phyloP scores from a whole-genome alignment of 257 asterid species.

The Salvia hispanica region DNA sequence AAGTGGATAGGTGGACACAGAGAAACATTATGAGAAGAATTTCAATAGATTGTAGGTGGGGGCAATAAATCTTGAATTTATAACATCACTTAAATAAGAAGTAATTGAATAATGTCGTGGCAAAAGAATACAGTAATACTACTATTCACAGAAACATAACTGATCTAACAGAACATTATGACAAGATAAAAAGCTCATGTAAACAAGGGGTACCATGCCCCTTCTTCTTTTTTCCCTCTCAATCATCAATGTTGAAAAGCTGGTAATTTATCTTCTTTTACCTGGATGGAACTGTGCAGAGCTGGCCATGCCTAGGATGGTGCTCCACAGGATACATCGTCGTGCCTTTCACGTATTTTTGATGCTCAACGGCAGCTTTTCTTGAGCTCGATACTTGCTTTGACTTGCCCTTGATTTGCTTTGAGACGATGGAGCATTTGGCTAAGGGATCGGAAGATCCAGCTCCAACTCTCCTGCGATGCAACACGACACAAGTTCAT shows the following conservation, averaged over 20 bases:
- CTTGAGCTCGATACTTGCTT: slow-evolving; percentile 34
- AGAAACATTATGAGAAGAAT: too few relatives aligned
- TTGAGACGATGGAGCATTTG: slow-evolving; percentile 65
- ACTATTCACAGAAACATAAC: too few relatives aligned
- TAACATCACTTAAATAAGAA: too few relatives aligned
- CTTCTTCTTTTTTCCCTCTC: not conserved
- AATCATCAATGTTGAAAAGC: slow-evolving; percentile 4
- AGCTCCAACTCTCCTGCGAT: slow-evolving; percentile 72
- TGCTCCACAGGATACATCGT: slow-evolving; percentile 89
- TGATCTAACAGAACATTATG: too few relatives aligned
- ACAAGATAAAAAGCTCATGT: too few relatives aligned
- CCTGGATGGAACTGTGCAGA: slow-evolving; percentile 65
- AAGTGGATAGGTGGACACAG: not conserved
- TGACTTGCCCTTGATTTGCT: slow-evolving; percentile 46
- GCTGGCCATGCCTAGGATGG: slow-evolving; percentile 74
- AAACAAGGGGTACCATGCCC: slow-evolving; percentile 4
- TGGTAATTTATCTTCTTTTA: slow-evolving; percentile 16
- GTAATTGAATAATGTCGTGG: too few relatives aligned
- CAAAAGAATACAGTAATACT: too few relatives aligned
- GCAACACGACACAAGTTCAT: not conserved
- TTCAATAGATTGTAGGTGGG: too few relatives aligned
- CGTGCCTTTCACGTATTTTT: slow-evolving; percentile 57
- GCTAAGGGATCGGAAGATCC: slow-evolving; percentile 73
- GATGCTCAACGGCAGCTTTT: slow-evolving; percentile 61
- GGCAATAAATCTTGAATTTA: too few relatives aligned